Evolutionary conservation across 768 basidiomycete genomes (phyloP), one percentile per base, ranked within the genome.

Genomic region (Trametes coccinea): DNA sequence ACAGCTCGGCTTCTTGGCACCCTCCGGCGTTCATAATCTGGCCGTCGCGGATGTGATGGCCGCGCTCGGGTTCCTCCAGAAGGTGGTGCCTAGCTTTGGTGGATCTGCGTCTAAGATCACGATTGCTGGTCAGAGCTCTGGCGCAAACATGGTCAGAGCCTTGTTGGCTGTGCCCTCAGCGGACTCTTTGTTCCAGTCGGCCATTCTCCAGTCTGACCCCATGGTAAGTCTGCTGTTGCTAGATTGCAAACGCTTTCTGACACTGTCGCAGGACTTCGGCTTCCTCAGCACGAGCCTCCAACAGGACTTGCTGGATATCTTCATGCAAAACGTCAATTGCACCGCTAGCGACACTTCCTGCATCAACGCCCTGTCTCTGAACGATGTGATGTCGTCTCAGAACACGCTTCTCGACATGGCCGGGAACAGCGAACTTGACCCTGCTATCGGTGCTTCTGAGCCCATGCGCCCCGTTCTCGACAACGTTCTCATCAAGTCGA

Each of bases 181-280:
- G 0, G 79, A 83, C 22, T 78, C 82, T 0, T 77, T 93, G 52
- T 95, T 95, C 79, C 78, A 81, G 59, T 88, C 83, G 53, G 90
- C 87, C 0, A 92, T 93, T 59, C 70, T 95, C 17, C 92, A 95
- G 56, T 93, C 92, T 0, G 94, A 95, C 69, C 90, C 93, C 2
- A 90, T 95, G 84, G 91, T 89, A 67, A 59, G 81, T 68, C 22
- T 0, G 51, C 5, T 14, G 2, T 29, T 10, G 34, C 10, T n/a
- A 44, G 1, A 13, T 17, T 9, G 33, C 50, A 41, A 37, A 22
- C 17, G 1, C 43, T 50, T 5, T 45, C 54, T 30, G 5, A 64
- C 40, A 40, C 37, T 60, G 34, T 14, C 47, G 4, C 62, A 92
- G 90, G 80, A 88, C 71, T 92, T 83, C 67, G 91, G 91, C 5